Evolutionary conservation across 129 eudicot species (phyloP).

Genomic region (Gnaphalium uliginosum): DNA sequence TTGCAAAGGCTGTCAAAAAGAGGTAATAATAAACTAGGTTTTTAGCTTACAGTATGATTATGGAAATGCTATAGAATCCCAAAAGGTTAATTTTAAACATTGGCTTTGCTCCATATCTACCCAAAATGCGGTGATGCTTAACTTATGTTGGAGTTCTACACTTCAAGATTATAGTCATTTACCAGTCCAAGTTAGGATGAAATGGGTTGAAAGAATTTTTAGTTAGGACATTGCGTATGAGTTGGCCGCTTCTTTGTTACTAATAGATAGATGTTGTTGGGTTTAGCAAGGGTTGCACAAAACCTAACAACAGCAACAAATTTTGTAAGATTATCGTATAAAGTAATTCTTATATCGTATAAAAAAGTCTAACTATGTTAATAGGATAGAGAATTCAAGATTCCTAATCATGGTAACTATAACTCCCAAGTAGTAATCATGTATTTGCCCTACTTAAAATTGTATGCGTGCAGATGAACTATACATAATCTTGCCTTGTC

Average conservation of each 20-base stretch:
- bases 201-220: not conserved
- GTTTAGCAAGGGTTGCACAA: not conserved
- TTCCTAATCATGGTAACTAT: not conserved
- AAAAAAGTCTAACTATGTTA: not conserved
- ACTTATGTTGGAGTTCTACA: not conserved
- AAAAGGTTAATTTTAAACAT: not conserved
- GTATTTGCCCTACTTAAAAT: not conserved
- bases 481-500: too few relatives aligned
- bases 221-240: slow-evolving; percentile 7
- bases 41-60: not conserved
- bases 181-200: slow-evolving; percentile 10
- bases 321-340: not conserved
- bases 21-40: too few relatives aligned
- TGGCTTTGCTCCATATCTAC: not conserved
- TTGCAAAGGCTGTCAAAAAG: not conserved
- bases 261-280: not conserved
- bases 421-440: not conserved
- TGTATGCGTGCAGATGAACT: not conserved
- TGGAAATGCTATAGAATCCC: slow-evolving; percentile 19
- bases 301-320: not conserved
- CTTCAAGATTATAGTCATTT: not conserved
- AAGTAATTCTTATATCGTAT: not conserved
- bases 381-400: not conserved
- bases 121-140: not conserved
- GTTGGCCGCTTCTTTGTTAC: not conserved